Conservation (phyloP, 2,329 filamentous ascomycete genomes). For the Verticillium albo-atrum region DNA sequence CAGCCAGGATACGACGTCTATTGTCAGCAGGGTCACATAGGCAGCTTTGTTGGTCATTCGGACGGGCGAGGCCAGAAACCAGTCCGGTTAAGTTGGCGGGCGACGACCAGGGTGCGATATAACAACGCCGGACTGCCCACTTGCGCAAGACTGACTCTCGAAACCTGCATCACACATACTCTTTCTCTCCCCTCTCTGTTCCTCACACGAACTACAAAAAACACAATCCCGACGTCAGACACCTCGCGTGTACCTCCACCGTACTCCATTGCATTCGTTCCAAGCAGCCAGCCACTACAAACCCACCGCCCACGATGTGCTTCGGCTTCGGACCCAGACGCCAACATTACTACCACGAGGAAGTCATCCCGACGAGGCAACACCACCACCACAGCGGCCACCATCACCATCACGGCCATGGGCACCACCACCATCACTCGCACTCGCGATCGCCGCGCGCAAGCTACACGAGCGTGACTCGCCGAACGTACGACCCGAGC, state of each 20-base stretch:
- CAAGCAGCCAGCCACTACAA: background rate
- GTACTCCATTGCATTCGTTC: background rate
- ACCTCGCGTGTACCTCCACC: background rate
- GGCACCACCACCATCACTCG: conserved; percentile 25
- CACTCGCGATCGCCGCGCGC: conserved; percentile 29
- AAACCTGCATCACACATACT: background rate
- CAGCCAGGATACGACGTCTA: background rate
- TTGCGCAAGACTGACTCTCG: background rate
- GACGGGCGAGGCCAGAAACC: background rate
- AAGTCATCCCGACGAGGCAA: conserved; percentile 42
- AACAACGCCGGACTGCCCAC: background rate
- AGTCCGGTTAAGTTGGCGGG: background rate
- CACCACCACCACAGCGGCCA: conserved; percentile 26
- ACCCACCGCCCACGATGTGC: conserved; percentile 35
- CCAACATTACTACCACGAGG: conserved; percentile 54
- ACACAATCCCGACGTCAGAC: background rate
- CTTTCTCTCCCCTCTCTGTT: background rate
- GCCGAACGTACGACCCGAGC: conserved; percentile 31
- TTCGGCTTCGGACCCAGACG: conserved; percentile 30
- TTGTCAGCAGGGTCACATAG: background rate
- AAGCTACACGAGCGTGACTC: conserved; percentile 37
- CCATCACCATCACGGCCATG: conserved; percentile 27
- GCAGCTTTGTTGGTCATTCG: background rate
- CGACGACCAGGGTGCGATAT: background rate
- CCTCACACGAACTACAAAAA: background rate